Evolutionary conservation across 495 filamentous ascomycete genomes (phyloP), one percentile per base, ranked within the genome.

Genomic region (Aspergillus egyptiacus): DNA sequence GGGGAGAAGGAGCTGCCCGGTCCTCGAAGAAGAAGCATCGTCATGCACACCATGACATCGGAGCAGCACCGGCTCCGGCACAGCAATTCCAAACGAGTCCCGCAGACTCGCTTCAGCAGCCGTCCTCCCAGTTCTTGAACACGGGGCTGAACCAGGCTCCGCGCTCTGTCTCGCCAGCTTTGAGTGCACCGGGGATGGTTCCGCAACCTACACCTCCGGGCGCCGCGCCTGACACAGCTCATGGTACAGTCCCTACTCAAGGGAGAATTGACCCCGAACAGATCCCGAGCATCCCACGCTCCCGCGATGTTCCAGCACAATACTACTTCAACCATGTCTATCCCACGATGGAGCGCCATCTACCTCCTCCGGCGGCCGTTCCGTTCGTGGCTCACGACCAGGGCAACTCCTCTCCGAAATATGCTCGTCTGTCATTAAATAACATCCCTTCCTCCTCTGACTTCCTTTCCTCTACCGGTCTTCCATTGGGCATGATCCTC

Each of bases 341-440:
- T 61, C 90, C 93, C 7, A 99, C 93, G 8, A 91, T 96, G 70
- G 90, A 95, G 64, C 83, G 84, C 24, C 89, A 95, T 60, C 71
- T 91, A 2, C 89, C 93, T 14, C 93, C 93, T 15, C 89, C 94
- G 19, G 89, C 89, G 10, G 77, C 84, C n/a, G 79, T 91, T 22
- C 88, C 94, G 0, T 97, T 93, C 57, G 84, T 96, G 40, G 89
- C 89, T 9, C 85, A 82, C 54, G 93, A 99, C 61, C 94, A 97
- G 67, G 91, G 93, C 52, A 99, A 96, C 63, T 85, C 94, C 17
- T 97, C 93, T 8, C 94, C 93, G 17, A 95, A 95, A 66, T 90
- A 89, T 60, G 86, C 90, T 24, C 85, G 93, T 33, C 72, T 99
- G 33, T 94, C 89, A 2, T 71, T 97, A 61, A 97, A 91, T 64